phyloP scores from a whole-genome alignment of 2,329 filamentous ascomycete species.

The Colletotrichum sp. region DNA sequence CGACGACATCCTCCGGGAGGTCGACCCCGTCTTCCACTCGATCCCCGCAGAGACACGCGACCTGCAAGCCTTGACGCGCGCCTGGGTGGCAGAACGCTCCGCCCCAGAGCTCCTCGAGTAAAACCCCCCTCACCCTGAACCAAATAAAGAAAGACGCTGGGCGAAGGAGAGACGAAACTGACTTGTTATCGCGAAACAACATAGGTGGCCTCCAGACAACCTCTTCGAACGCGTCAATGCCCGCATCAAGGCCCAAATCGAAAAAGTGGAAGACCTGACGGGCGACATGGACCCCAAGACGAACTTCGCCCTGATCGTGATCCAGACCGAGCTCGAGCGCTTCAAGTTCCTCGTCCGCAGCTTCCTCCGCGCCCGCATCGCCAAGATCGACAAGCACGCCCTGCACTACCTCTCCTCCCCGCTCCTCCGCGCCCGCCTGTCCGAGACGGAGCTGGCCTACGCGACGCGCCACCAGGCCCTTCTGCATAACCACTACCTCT shows the following conservation, averaged over 20 bases:
- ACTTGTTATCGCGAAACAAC: neutral
- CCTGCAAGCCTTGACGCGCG: constrained; percentile 86
- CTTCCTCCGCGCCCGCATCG: constrained; percentile 82
- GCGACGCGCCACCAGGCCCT: constrained; percentile 85
- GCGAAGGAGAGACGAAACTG: neutral
- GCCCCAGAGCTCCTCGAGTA: constrained; percentile 89
- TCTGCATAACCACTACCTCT: constrained; percentile 82
- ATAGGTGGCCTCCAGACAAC: constrained; percentile 68
- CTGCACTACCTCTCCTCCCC: constrained; percentile 72
- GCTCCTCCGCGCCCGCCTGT: constrained; percentile 67
- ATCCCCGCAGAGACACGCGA: constrained; percentile 70
- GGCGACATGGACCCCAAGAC: constrained; percentile 87
- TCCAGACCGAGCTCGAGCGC: constrained; percentile 94
- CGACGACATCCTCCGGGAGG: constrained; percentile 78
- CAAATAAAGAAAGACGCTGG: neutral
- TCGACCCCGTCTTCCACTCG: constrained; percentile 64
- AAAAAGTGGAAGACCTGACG: constrained; percentile 76
- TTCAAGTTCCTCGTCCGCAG: constrained; percentile 91
- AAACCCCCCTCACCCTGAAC: constrained; percentile 25
- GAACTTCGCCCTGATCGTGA: constrained; percentile 91
- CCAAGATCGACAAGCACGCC: constrained; percentile 85
- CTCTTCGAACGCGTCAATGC: constrained; percentile 85
- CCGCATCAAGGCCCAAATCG: constrained; percentile 72
- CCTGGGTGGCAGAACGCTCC: constrained; percentile 91
- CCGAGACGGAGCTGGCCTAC: constrained; percentile 79